Percentiles rank a stretch among this genome's conserved stretches.
Evolutionary conservation across 1,284 basidiomycete genomes (phyloP).

Genomic region (Leccinum pachyderme): DNA sequence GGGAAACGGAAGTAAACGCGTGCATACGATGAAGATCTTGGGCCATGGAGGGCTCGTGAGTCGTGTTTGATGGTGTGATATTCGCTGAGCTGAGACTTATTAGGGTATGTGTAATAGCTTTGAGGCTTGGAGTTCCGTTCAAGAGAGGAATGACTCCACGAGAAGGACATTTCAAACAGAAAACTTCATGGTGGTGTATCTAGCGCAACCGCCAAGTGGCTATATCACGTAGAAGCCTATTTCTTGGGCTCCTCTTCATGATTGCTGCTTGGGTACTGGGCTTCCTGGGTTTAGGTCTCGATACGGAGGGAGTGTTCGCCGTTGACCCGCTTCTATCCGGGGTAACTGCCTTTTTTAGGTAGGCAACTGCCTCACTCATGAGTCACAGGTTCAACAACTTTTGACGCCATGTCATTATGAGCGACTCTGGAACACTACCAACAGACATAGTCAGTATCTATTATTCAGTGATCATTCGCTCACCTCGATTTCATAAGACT

Average conservation of each 20-base stretch:
- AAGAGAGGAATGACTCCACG: neutral
- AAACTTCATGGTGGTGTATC: neutral
- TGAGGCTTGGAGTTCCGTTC: neutral
- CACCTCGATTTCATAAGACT: neutral
- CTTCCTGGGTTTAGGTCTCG: neutral
- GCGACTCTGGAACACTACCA: neutral
- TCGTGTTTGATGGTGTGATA: neutral
- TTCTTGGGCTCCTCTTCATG: neutral
- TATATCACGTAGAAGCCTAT: neutral
- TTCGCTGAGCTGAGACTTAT: neutral
- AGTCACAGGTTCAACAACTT: neutral
- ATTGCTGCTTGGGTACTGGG: neutral
- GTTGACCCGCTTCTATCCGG: neutral
- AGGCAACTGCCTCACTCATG: conserved; percentile 6
- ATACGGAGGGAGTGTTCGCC: neutral
- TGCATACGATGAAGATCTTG: neutral
- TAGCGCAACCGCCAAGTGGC: neutral
- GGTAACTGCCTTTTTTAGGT: conserved; percentile 14
- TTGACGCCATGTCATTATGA: neutral
- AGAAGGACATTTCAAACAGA: neutral
- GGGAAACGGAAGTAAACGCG: neutral
- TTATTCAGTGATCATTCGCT: neutral
- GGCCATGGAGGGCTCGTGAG: neutral
- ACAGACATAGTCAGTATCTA: neutral
- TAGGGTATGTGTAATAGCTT: neutral